Evolutionary conservation across 1,284 basidiomycete species (phyloP).

Genomic region (Exobasidium cylindrosporum): DNA sequence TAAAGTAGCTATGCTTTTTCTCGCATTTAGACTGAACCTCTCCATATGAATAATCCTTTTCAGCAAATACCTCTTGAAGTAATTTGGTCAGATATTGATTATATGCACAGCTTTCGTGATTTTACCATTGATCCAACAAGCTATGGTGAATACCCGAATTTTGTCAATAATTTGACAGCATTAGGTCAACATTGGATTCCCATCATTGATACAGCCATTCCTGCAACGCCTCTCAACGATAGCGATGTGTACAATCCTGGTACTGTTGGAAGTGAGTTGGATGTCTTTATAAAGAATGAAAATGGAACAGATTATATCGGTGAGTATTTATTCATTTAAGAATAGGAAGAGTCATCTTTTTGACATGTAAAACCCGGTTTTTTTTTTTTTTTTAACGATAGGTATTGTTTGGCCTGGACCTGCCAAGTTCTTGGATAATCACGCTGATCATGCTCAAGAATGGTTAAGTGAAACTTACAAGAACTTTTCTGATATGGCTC

Average conservation of each 20-base stretch:
- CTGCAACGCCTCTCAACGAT: constrained; percentile 57
- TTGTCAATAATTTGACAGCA: constrained; percentile 64
- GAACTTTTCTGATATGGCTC: constrained; percentile 35
- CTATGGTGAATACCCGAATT: constrained; percentile 66
- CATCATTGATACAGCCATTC: constrained; percentile 53
- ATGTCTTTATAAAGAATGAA: constrained; percentile 39
- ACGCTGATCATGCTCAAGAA: constrained; percentile 24
- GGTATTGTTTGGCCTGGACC: constrained; percentile 15
- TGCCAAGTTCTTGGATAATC: constrained; percentile 24
- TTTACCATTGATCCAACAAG: constrained; percentile 69
- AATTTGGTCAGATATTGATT: constrained; percentile 76
- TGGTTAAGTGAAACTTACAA: constrained; percentile 36
- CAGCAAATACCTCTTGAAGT: constrained; percentile 70
- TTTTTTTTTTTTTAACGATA: too few species aligned
- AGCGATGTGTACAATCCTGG: constrained; percentile 41
- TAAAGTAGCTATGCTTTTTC: too few species aligned
- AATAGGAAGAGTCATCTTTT: constrained; percentile 45
- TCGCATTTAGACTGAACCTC: too few species aligned
- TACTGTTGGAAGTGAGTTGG: constrained; percentile 31
- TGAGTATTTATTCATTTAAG: constrained; percentile 60
- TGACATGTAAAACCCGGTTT: constrained; percentile 19
- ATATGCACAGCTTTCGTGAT: constrained; percentile 64
- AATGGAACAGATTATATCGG: constrained; percentile 64
- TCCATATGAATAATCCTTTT: too few species aligned
- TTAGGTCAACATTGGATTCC: constrained; percentile 56